Base-by-base conservation (phyloP, 1,284 basidiomycete species). In the Malassezia pachydermatis region DNA sequence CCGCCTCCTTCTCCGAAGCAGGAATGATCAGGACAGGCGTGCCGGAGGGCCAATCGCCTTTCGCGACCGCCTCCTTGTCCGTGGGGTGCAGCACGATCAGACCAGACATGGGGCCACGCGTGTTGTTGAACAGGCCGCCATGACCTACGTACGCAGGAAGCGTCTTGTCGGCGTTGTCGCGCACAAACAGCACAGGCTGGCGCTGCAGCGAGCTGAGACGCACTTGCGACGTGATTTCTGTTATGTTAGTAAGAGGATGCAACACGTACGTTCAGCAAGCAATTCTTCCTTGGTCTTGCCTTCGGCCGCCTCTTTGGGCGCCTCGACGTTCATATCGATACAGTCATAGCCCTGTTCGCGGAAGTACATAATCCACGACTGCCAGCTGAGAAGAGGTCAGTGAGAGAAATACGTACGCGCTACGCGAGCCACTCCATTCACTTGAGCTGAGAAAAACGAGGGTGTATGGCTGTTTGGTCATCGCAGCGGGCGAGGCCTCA, bases 341-440 rank as follows among this genome's bases (percentile, higher is more conserved):
- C 50, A 52, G 41, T 52, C 50, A 30, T 52, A 52, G 41, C 50
- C 50, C 1, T 38, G 38, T 20, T 46, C 45, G 24, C 44, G 44
- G 45, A 52, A 52, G 40, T 52, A 52, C 36, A 42, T 32, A 35
- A 52, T 52, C 50, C 50, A 52, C 28, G 50, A 42, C 35, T 52
- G 50, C 50, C 50, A 52, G 17, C 37, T 29, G 32, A 19, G 23
- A 17, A 32, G 2, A 40, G 39, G 13, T n/a, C n/a, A n/a, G n/a
- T n/a, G n/a, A n/a, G 8, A 1, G 1, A 10, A 1, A 29, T 5
- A 29, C 39, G 24, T 24, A 40, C 44, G 20, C 24, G 17, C 27
- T 23, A 20, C 49, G 49, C 13, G 30, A 16, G 38, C 45, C 49
- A 11, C 30, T n/a, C 30, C 45, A 33, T 13, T 22, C 34, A 13